Evolutionary conservation across 768 basidiomycete genomes (phyloP).

Genomic region (Ramaria sp.): DNA sequence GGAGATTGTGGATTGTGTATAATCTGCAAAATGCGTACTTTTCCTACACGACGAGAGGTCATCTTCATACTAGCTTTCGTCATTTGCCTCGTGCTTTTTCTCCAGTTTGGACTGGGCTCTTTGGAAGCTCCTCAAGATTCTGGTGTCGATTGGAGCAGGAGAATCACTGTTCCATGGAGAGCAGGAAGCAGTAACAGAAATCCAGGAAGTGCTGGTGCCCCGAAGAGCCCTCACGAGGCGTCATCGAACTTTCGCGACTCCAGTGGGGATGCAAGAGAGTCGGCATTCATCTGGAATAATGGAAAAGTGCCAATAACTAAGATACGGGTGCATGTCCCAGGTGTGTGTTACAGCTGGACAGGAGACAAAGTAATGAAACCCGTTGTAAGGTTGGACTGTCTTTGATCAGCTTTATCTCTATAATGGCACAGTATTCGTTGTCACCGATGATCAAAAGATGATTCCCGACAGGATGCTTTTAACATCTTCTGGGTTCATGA

Average conservation of each 20-base stretch:
- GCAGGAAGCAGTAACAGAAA: background rate
- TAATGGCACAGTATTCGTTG: conserved; percentile 76
- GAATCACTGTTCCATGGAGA: conserved; percentile 7
- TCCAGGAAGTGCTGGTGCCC: background rate
- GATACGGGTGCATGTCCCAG: conserved; percentile 67
- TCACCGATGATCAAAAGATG: conserved; percentile 56
- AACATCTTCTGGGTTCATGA: conserved; percentile 54
- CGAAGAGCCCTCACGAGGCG: conserved; percentile 7
- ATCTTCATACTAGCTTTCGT: conserved; percentile 41
- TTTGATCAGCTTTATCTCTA: conserved; percentile 74
- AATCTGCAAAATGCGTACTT: background rate
- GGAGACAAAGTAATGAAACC: background rate
- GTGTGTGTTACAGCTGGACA: conserved; percentile 25
- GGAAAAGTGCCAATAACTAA: conserved; percentile 44
- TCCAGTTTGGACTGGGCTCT: conserved; percentile 17
- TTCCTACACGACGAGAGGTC: conserved; percentile 47
- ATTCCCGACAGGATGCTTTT: conserved; percentile 61
- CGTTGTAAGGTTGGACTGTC: conserved; percentile 71
- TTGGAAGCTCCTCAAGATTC: conserved; percentile 13
- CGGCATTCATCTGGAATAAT: conserved; percentile 26
- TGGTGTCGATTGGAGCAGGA: conserved; percentile 7
- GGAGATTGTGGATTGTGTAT: background rate
- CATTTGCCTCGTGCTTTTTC: conserved; percentile 36
- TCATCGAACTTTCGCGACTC: conserved; percentile 10
- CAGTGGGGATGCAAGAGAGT: conserved; percentile 14